Base-by-base conservation (phyloP, 495 filamentous ascomycete genomes). In the Trichocladium antarcticum region DNA sequence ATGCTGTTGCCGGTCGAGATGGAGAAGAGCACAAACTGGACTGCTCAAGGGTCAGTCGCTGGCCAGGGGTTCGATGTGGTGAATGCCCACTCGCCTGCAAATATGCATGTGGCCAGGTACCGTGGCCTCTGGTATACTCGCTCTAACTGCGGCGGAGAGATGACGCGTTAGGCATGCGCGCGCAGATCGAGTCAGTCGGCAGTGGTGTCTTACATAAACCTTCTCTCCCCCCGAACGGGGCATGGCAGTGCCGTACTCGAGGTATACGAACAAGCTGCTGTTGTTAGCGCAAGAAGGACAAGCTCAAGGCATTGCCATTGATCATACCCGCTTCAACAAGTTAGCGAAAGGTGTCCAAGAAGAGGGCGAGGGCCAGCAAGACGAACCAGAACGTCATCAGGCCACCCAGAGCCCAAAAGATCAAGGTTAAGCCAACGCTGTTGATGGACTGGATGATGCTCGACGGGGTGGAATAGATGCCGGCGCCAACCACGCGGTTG, bases 1-100 rank as follows among this genome's bases (percentile, higher is more conserved):
- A 68, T 56, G 22, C 57, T 55, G 32, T 53, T 53, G 29, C 53
- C 65, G 12, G 64, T 61, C 2, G 65, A 67, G 42, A 67, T 56
- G 46, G 65, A 57, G n/a, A 68, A 66, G 36, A 63, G 49, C 10
- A 67, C 57, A 42, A 68, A 68, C 45, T 68, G 63, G n/a, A 68
- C 65, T 56, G 32, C 10, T 15, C 8, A 19, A 35, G 35, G 15
- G 42, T 52, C 15, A 49, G 45, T 14, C n/a, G 32, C 5, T n/a
- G 1, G 10, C n/a, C 10, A 9, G 10, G 3, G 6, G 7, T 3
- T 8, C 7, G 4, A n/a, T 39, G 11, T 14, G 5, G 27, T 12
- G n/a, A 17, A 7, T 11, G 11, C 6, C 3, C 6, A 51, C 55
- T 37, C 1, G 54, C 51, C 51, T 24, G 63, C 63, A 48, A 64